These are phyloP conservation scores for Debaryomyces sp. DNA, from an alignment of 1,139 yeast genomes.

Conservation along the genomic window DNA sequence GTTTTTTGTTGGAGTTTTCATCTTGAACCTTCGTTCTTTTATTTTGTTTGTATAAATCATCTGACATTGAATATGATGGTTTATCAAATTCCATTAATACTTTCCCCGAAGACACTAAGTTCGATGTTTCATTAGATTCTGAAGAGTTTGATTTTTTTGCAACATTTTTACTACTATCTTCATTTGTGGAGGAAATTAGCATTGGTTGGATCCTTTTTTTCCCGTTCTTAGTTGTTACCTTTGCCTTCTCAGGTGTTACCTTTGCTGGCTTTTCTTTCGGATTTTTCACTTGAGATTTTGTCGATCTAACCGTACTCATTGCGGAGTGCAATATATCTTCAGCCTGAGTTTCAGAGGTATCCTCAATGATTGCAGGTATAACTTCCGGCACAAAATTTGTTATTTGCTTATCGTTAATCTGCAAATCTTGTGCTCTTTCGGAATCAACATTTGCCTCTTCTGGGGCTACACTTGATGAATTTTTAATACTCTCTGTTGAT, in stretches of 20 bases:
- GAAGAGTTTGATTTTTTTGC: conserved; percentile 3
- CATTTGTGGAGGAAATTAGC: conserved; percentile 29
- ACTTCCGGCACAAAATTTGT: conserved; percentile 27
- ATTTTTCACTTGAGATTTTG: conserved; percentile 7
- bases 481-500: conserved; percentile 7
- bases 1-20: conserved; percentile 34
- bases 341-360: conserved; percentile 16
- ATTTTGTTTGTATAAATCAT: conserved; percentile 37
- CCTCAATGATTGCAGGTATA: conserved; percentile 23
- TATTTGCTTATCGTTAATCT: background rate
- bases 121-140: conserved; percentile 8
- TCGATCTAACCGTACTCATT: conserved; percentile 26
- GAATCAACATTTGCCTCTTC: conserved; percentile 4
- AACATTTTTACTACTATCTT: conserved; percentile 15
- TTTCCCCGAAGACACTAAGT: conserved; percentile 15
- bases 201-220: conserved; percentile 50
- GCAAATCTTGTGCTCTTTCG: background rate
- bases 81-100: conserved; percentile 56
- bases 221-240: conserved; percentile 47
- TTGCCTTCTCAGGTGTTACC: conserved; percentile 24
- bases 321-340: conserved; percentile 35
- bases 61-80: conserved; percentile 62
- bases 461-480: background rate
- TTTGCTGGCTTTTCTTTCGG: conserved; percentile 4
- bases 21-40: conserved; percentile 39